Conservation (phyloP, 345 rosid species). For the Populus deltoides region DNA sequence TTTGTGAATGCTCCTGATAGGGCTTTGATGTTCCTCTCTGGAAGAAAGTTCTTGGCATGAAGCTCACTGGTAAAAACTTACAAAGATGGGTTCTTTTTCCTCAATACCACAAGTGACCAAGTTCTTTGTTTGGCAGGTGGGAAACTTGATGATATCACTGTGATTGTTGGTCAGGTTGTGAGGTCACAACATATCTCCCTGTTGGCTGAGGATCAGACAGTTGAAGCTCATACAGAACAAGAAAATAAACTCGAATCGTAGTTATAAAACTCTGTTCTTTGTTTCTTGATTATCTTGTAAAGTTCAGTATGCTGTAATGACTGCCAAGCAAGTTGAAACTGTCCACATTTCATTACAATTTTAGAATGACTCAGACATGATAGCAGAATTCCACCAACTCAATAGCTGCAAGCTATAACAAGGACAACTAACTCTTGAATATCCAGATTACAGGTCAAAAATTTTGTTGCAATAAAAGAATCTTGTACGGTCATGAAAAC, state of each 20-base stretch:
- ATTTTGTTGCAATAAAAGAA: conserved; percentile 1
- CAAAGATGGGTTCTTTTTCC: background rate
- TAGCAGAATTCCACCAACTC: background rate
- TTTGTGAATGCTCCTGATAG: conserved; percentile 29
- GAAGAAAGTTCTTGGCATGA: conserved; percentile 80
- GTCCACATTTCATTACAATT: background rate
- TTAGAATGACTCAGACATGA: background rate
- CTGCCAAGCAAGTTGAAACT: background rate
- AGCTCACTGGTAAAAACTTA: conserved; percentile 55
- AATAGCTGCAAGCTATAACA: background rate
- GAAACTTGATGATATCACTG: conserved; percentile 86
- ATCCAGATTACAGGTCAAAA: background rate
- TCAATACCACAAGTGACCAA: conserved; percentile 6
- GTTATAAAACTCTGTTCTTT: background rate
- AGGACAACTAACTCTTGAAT: background rate
- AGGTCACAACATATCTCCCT: conserved; percentile 12
- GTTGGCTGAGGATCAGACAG: background rate
- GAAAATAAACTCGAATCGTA: background rate
- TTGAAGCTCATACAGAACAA: background rate
- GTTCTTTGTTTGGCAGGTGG: conserved; percentile 55
- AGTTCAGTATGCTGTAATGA: background rate
- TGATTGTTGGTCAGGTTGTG: conserved; percentile 59
- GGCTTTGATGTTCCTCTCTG: conserved; percentile 77
- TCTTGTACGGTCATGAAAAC: background rate
- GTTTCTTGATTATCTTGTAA: background rate